Evolutionary conservation across 192 early-diverging fungal genomes (phyloP).

Genomic region (Neocallimastix lanati): DNA sequence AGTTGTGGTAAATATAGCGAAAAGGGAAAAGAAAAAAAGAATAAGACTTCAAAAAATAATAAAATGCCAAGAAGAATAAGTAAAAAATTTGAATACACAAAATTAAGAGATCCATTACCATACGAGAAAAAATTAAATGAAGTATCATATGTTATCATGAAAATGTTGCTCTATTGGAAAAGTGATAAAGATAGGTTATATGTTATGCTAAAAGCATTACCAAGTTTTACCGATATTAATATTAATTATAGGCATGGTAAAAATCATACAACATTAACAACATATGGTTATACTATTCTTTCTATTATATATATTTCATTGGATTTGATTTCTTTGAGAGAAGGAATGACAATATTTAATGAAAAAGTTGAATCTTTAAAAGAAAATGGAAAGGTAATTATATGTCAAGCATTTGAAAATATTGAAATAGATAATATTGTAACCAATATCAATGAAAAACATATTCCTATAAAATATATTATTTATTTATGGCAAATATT

Average conservation of each 20-base stretch:
- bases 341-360: background rate
- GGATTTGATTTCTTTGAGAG: background rate
- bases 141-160: background rate
- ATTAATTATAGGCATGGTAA: background rate
- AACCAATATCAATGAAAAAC: background rate
- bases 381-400: background rate
- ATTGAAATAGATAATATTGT: background rate
- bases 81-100: background rate
- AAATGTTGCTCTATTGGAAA: background rate
- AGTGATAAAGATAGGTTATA: background rate
- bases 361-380: background rate
- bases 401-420: background rate
- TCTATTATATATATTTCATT: background rate
- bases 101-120: background rate
- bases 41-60: background rate
- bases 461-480: background rate
- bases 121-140: background rate
- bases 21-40: background rate
- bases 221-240: background rate
- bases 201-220: background rate
- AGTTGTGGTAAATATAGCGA: no score
- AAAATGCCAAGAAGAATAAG: background rate
- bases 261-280: background rate
- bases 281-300: background rate
- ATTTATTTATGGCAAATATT: background rate